Evolutionary conservation across 2,329 filamentous ascomycete species (phyloP), one percentile per base, ranked within the genome.

Genomic region (Calonectria montana): DNA sequence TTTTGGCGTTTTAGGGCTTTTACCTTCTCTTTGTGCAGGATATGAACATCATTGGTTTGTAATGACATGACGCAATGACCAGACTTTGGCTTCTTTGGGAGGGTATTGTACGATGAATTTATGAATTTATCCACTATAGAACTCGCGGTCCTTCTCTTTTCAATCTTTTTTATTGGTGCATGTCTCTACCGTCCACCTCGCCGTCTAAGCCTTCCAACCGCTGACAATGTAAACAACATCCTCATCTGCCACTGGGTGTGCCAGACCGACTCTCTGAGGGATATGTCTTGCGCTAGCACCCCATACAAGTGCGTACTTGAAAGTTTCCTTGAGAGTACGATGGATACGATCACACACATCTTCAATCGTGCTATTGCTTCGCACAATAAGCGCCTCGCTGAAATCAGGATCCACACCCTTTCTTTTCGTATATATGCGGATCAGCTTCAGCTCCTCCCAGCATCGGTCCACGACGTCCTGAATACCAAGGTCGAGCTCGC

Each of bases 241-340:
- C 82, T 93, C 91, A 74, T 93, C 91, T 2, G 88, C 85, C 53
- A 99, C 96, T 15, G 91, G 80, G 87, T 99, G 97, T 8, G 91
- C 88, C 79, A 99, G 84, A 1, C 97, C 97, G 43, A 98, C 96
- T 74, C 97, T 88, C 87, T 99, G 97, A 41, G 97, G 97, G 41
- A 98, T 89, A 87, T 99, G 97, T 80, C 95, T 92, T 41, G 97
- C 97, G 84, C 96, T 98, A 21, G 96, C 96, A 5, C 97, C 97
- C 97, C 97, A 99, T 0, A 99, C 97, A 76, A 98, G 86, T 3
- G 97, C 97, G 86, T 98, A 98, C 88, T 98, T 99, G 89, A 98
- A 99, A 5, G 95, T 98, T 74, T 99, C 97, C 90, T 98, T 99
- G 76, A 99, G 87, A 29, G 92, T 97, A 73, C 97, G 89, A 86